phyloP scores from a whole-genome alignment of 306 rosid genomes.

The Morella rubra region DNA sequence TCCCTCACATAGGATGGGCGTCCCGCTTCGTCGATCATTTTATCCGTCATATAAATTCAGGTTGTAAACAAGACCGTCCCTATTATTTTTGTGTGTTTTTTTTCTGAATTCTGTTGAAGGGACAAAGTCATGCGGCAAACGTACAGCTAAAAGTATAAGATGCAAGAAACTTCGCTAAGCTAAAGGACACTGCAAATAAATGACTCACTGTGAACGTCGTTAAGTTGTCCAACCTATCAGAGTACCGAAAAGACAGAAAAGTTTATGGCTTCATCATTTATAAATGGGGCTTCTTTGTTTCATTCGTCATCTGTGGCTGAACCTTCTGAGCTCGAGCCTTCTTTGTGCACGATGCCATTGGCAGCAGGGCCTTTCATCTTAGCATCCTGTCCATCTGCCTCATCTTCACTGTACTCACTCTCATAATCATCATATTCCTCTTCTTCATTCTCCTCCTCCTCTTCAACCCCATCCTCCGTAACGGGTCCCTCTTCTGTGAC shows the following conservation, averaged over 20 bases:
- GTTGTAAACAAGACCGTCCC: neutral
- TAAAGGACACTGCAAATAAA: neutral
- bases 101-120: too few species aligned
- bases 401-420: constrained; percentile 65
- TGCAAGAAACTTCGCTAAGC: neutral
- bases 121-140: too few species aligned
- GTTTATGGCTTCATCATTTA: constrained; percentile 13
- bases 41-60: neutral
- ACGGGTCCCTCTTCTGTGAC: constrained; percentile 36
- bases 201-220: constrained; percentile 20
- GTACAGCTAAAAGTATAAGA: neutral
- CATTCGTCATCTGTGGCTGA: constrained; percentile 53
- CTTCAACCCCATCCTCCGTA: constrained; percentile 55
- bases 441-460: constrained; percentile 61
- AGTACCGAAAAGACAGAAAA: neutral
- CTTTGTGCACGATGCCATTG: constrained; percentile 35
- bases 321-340: constrained; percentile 33
- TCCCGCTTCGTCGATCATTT: neutral
- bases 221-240: constrained; percentile 22
- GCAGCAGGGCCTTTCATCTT: constrained; percentile 44
- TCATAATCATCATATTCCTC: constrained; percentile 66
- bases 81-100: neutral
- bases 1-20: too few species aligned
- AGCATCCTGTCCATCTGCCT: constrained; percentile 43
- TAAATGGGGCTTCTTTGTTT: neutral